A percentile compares a stretch with the other conserved stretches of the same genome.
Conservation (phyloP, 768 basidiomycete genomes). For the Suillus subluteus region DNA sequence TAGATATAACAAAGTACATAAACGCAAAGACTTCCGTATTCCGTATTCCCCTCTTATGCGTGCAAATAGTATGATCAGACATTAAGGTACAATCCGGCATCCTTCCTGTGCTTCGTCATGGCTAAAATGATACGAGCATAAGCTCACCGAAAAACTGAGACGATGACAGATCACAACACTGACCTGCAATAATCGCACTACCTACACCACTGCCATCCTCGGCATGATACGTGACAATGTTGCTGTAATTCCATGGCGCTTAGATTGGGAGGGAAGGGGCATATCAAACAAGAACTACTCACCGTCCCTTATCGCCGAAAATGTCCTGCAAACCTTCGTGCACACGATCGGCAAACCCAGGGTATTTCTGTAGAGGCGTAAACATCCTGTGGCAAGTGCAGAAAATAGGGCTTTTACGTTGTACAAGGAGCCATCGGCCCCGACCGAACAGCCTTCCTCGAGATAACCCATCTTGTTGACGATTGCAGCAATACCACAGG, state of each 20-base stretch:
- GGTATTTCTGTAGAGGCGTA: constrained; percentile 80
- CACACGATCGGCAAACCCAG: constrained; percentile 89
- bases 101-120: constrained; percentile 87
- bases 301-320: constrained; percentile 95
- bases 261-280: constrained; percentile 39
- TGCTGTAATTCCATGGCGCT: constrained; percentile 69
- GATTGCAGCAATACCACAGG: constrained; percentile 96
- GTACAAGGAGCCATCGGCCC: constrained; percentile 94
- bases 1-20: constrained; percentile 3
- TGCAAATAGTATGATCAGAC: constrained; percentile 38
- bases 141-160: constrained; percentile 5
- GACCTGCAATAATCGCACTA: constrained; percentile 91
- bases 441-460: constrained; percentile 87
- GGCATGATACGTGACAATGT: constrained; percentile 41
- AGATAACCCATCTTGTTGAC: constrained; percentile 94
- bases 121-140: constrained; percentile 46
- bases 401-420: constrained; percentile 58
- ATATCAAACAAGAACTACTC: constrained; percentile 28
- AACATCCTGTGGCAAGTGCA: constrained; percentile 1
- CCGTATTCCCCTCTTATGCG: neutral
- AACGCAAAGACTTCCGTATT: neutral
- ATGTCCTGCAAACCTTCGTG: constrained; percentile 93
- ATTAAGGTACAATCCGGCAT: constrained; percentile 58
- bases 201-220: constrained; percentile 83
- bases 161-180: constrained; percentile 23